A percentile compares a stretch with the other conserved stretches of the same genome.
These are phyloP conservation scores for Mucor velutinosus DNA, from an alignment of 371 early-diverging fungal species.

Conservation along the genomic window DNA sequence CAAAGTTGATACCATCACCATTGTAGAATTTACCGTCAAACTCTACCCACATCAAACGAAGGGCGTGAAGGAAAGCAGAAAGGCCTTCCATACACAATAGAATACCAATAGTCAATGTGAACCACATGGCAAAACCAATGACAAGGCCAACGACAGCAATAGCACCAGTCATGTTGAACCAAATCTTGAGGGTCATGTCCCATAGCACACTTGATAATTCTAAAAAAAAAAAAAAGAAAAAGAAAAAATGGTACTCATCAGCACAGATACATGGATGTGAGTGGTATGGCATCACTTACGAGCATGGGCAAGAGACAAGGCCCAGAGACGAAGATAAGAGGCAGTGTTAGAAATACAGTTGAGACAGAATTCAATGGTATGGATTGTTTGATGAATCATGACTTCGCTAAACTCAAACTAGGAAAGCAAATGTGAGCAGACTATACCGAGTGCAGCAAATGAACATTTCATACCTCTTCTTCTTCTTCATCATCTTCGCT, in stretches of 20 bases:
- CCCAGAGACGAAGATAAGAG: slow-evolving; percentile 99
- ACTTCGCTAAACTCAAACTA: slow-evolving; percentile 91
- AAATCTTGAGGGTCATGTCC: slow-evolving; percentile 87
- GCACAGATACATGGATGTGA: background rate
- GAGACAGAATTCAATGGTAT: slow-evolving; percentile 99
- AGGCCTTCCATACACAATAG: slow-evolving; percentile 98
- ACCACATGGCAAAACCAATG: slow-evolving; percentile 82
- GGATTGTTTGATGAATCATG: slow-evolving; percentile 96
- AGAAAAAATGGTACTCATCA: background rate
- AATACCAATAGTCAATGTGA: slow-evolving; percentile 81
- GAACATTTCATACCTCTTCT: slow-evolving; percentile 7
- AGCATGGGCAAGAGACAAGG: slow-evolving; percentile 98
- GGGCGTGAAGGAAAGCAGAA: slow-evolving; percentile 97
- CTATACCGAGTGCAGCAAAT: background rate
- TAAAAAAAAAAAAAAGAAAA: too few relatives aligned
- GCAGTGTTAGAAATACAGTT: slow-evolving; percentile 99
- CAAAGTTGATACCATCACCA: slow-evolving; percentile 48
- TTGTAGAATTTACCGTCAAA: slow-evolving; percentile 98
- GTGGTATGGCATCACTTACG: slow-evolving; percentile 50
- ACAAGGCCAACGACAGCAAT: slow-evolving; percentile 67
- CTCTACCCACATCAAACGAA: slow-evolving; percentile 99
- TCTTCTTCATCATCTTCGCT: slow-evolving; percentile 5
- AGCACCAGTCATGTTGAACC: slow-evolving; percentile 55
- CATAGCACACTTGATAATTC: slow-evolving; percentile 97
- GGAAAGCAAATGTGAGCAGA: background rate